Conservation (phyloP, 2,329 filamentous ascomycete species). For the Camptophora hylomeconis region DNA sequence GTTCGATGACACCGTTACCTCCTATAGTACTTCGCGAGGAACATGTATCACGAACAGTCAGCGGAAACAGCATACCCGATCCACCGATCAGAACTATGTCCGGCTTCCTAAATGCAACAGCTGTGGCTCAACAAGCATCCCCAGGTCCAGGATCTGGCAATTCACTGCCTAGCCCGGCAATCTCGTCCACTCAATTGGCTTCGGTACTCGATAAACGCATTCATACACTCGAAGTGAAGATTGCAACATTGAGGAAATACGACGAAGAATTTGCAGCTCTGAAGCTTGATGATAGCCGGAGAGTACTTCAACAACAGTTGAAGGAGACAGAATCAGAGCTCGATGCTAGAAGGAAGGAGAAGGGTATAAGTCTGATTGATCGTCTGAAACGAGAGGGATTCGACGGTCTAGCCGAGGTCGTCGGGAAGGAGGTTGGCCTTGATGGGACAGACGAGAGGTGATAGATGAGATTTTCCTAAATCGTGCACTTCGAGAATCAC, state of each 20-base stretch:
- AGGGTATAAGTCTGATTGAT: slow-evolving; percentile 13
- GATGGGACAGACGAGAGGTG: neutral
- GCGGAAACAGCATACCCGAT: too few relatives aligned
- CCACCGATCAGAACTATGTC: too few relatives aligned
- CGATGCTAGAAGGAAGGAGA: slow-evolving; percentile 12
- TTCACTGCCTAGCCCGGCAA: neutral
- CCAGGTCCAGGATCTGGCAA: too few relatives aligned
- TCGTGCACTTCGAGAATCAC: too few relatives aligned
- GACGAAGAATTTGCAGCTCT: slow-evolving; percentile 16
- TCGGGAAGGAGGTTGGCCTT: slow-evolving; percentile 16
- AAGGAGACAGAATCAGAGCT: slow-evolving; percentile 14
- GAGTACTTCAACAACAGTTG: slow-evolving; percentile 12
- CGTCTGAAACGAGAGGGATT: slow-evolving; percentile 16
- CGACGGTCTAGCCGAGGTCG: slow-evolving; percentile 12
- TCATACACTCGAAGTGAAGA: slow-evolving; percentile 11
- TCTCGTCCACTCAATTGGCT: too few relatives aligned
- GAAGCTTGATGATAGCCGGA: slow-evolving; percentile 15
- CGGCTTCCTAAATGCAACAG: neutral
- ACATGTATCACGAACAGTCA: too few relatives aligned
- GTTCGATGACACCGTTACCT: too few relatives aligned
- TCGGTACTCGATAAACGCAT: slow-evolving; percentile 14
- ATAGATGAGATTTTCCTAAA: too few relatives aligned
- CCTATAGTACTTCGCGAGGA: too few relatives aligned
- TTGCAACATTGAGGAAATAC: slow-evolving; percentile 13
- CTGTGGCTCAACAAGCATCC: too few relatives aligned